Conservation (phyloP, 2,329 filamentous ascomycete genomes). For the Paramyrothecium sp. region DNA sequence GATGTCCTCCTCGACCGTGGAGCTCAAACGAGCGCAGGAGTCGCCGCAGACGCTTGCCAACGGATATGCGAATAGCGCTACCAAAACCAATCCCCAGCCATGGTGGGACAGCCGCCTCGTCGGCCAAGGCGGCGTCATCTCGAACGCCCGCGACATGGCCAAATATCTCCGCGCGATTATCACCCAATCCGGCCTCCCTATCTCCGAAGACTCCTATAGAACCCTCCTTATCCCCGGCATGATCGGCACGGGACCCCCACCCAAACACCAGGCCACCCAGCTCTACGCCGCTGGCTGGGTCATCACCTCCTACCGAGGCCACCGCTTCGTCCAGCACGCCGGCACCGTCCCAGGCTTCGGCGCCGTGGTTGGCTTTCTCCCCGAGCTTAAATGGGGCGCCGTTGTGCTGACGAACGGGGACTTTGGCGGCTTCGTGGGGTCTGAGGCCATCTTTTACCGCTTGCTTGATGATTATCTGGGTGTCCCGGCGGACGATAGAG, state of each 20-base stretch:
- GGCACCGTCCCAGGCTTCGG: constrained; percentile 12
- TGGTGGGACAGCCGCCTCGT: constrained; percentile 20
- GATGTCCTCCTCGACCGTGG: no score
- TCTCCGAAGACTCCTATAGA: constrained; percentile 14
- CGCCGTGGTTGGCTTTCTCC: constrained; percentile 15
- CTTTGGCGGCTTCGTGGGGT: background rate
- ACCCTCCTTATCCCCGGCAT: constrained; percentile 14
- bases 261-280: constrained; percentile 7
- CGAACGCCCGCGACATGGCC: constrained; percentile 32
- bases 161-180: constrained; percentile 26
- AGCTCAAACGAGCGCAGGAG: no score
- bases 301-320: constrained; percentile 9
- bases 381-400: constrained; percentile 13
- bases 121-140: constrained; percentile 40
- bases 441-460: constrained; percentile 7
- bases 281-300: constrained; percentile 17
- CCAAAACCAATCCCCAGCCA: no score
- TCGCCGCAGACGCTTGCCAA: no score
- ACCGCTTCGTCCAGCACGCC: constrained; percentile 12
- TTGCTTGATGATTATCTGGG: constrained; percentile 16
- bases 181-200: constrained; percentile 10
- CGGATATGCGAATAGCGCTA: no score
- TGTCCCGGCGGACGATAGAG: constrained; percentile 4
- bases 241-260: background rate
- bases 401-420: constrained; percentile 13